Evolutionary conservation across 2,329 filamentous ascomycete species (phyloP), one percentile per base, ranked within the genome.

Genomic region (Trichophaea hybrida): DNA sequence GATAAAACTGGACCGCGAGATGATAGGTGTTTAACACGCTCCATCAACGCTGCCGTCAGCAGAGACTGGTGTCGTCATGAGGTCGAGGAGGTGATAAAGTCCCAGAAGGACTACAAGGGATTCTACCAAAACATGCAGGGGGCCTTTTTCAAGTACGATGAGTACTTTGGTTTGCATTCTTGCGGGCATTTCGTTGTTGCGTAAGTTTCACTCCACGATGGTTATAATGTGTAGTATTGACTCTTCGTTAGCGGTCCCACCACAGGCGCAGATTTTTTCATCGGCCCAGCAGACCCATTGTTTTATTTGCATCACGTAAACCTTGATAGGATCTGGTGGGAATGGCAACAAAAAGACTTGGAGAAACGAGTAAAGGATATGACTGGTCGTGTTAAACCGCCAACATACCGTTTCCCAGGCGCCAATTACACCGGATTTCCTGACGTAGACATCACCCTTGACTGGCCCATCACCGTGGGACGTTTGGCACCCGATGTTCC

Each of bases 311-410:
- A 66, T 48, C 66, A 67, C 33, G 51, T 57, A 8, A 61, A 65
- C 50, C 24, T 67, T 13, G 65, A 68, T 37, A 59, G 61, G n/a
- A 56, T 67, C 15, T 67, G 64, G 58, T 62, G 58, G 62, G 40
- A 63, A 50, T 68, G 65, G 66, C 69, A 72, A 43, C 49, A 13
- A 50, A 65, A 69, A 52, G 67, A 72, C 50, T 67, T 71, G 1
- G 59, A 62, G 1, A 65, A 63, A 2, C 68, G 72, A 4, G 62
- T 72, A 0, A 62, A 67, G 33, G 68, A 74, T 44, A 69, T 74
- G 10, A 71, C 70, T 0, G 72, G 72, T 1, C 71, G 71, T 1
- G 59, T 73, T 5, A 58, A 67, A 17, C 69, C 65, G 1, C 65
- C 64, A 32, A 34, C 37, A 32, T 15, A 10, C 5, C n/a, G 15